phyloP scores from a whole-genome alignment of 805 yeast genomes.

The Saccharomycopsis microspora region DNA sequence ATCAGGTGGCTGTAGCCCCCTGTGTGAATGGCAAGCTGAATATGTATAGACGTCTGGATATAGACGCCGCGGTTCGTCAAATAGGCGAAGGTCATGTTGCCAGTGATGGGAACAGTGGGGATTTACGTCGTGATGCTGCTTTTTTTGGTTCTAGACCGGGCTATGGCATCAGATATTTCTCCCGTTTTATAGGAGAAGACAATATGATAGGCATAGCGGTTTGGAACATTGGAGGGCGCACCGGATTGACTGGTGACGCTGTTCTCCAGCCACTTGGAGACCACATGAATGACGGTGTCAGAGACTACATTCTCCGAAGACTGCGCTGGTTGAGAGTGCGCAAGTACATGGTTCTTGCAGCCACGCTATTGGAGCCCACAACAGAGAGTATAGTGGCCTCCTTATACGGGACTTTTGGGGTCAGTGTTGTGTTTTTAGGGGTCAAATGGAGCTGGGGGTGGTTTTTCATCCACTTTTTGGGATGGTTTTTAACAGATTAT shows the following conservation, averaged over 20 bases:
- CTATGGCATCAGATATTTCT: conserved; percentile 55
- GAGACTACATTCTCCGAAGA: conserved; percentile 55
- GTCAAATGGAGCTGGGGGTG: conserved; percentile 25
- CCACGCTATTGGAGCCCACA: conserved; percentile 77
- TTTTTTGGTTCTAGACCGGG: conserved; percentile 22
- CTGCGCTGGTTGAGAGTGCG: conserved; percentile 81
- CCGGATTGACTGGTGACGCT: conserved; percentile 69
- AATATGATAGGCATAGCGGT: conserved; percentile 83
- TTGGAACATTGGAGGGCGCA: conserved; percentile 64
- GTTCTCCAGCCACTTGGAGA: conserved; percentile 62
- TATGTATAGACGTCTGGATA: conserved; percentile 53
- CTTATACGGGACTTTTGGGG: conserved; percentile 48
- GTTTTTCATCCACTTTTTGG: conserved; percentile 38
- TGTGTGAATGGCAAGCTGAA: conserved; percentile 90
- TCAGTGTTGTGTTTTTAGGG: conserved; percentile 33
- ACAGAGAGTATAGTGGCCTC: conserved; percentile 71
- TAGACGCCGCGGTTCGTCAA: conserved; percentile 43
- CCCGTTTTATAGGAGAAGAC: conserved; percentile 82
- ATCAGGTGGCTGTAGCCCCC: conserved; percentile 65
- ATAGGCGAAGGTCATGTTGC: conserved; percentile 26
- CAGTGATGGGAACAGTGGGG: background rate
- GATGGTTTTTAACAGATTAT: conserved; percentile 61
- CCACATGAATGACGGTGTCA: conserved; percentile 26
- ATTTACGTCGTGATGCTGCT: conserved; percentile 23
- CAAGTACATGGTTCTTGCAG: conserved; percentile 76